phyloP scores from a whole-genome alignment of 2,329 filamentous ascomycete genomes.

The Mariannaea elegans region DNA sequence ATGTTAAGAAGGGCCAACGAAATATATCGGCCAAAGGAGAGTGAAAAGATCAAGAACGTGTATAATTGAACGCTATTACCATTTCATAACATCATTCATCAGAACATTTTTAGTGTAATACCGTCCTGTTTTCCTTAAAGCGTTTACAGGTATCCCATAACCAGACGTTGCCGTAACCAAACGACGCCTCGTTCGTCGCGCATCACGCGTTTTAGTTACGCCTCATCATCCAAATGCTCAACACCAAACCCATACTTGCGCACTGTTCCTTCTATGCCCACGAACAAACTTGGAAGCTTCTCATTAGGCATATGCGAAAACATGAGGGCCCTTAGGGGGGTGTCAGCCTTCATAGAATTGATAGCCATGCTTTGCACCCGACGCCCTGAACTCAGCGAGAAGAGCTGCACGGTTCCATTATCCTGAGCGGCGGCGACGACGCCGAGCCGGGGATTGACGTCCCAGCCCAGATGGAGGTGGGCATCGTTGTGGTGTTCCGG shows the following conservation, averaged over 20 bases:
- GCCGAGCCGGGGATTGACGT: slow-evolving; percentile 56
- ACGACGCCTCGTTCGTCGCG: too few relatives aligned
- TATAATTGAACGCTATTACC: too few relatives aligned
- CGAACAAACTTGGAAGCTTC: slow-evolving; percentile 56
- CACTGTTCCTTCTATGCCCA: slow-evolving; percentile 49
- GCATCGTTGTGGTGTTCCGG: slow-evolving; percentile 59
- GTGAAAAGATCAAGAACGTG: too few relatives aligned
- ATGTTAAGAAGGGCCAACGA: too few relatives aligned
- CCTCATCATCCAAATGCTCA: slow-evolving; percentile 45
- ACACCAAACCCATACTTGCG: slow-evolving; percentile 56
- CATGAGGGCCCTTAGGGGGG: slow-evolving; percentile 53
- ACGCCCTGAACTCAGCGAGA: slow-evolving; percentile 58
- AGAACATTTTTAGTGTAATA: too few relatives aligned
- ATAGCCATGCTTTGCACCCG: slow-evolving; percentile 44
- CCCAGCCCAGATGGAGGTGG: slow-evolving; percentile 60
- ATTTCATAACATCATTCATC: neutral
- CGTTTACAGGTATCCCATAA: too few relatives aligned
- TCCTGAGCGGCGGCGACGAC: slow-evolving; percentile 64
- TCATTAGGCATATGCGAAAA: slow-evolving; percentile 58
- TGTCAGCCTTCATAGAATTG: slow-evolving; percentile 30
- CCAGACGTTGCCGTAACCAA: too few relatives aligned
- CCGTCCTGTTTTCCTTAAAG: too few relatives aligned
- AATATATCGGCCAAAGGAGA: too few relatives aligned
- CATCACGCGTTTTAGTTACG: slow-evolving; percentile 27
- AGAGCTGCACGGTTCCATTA: slow-evolving; percentile 57